Conservation (phyloP, 2,329 filamentous ascomycete species). For the Diaporthe velutina region DNA sequence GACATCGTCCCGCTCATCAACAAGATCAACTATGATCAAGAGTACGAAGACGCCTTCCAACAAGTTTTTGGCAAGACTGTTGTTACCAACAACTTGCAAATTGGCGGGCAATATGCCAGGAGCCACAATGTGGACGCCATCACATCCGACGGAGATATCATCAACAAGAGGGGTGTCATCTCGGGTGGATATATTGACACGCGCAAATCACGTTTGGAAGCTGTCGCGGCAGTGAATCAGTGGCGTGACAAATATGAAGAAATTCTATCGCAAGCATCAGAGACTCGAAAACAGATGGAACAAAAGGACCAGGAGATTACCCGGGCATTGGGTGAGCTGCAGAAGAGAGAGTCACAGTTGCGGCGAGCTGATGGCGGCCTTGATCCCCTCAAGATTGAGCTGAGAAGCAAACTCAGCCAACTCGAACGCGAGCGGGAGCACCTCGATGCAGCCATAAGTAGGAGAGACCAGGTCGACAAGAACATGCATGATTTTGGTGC, state of each 20-base stretch:
- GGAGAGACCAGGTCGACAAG: conserved; percentile 77
- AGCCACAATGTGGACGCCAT: conserved; percentile 94
- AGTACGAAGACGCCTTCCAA: conserved; percentile 87
- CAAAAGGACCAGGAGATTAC: conserved; percentile 91
- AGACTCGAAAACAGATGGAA: conserved; percentile 79
- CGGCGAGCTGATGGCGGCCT: conserved; percentile 85
- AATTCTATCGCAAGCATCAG: conserved; percentile 71
- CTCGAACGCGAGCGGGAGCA: conserved; percentile 80
- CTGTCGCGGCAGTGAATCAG: conserved; percentile 79
- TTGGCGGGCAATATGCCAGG: conserved; percentile 91
- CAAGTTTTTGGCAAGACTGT: conserved; percentile 97
- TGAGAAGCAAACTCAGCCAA: conserved; percentile 80
- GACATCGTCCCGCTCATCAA: conserved; percentile 90
- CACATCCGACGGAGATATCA: conserved; percentile 93
- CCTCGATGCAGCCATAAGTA: conserved; percentile 76
- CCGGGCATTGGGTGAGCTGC: conserved; percentile 81
- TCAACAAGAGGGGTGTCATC: conserved; percentile 94
- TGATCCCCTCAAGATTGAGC: conserved; percentile 81
- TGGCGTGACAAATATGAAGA: conserved; percentile 82
- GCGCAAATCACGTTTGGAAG: conserved; percentile 87
- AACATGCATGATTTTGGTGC: conserved; percentile 83
- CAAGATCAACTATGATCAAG: conserved; percentile 83
- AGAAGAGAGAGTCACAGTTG: conserved; percentile 48
- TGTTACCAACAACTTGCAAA: conserved; percentile 88
- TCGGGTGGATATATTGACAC: conserved; percentile 95